Percentiles rank a stretch among this genome's conserved stretches.
Conservation (phyloP, 176 grass and related monocot genomes). For the Oryza glumipatula region DNA sequence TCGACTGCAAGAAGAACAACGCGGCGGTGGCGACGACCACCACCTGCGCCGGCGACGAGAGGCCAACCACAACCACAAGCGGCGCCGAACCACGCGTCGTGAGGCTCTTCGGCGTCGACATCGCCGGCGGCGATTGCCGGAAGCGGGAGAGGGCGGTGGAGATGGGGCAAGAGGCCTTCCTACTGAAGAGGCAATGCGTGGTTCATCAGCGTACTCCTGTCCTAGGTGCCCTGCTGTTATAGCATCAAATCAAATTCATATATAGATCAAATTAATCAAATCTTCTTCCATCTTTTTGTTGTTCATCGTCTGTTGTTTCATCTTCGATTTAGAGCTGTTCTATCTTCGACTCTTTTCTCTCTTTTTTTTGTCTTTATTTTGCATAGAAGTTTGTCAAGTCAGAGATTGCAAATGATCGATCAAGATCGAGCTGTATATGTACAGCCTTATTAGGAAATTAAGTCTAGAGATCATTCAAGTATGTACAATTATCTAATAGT, state of each 20-base stretch:
- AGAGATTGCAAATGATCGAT: constrained; percentile 6
- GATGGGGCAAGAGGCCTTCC: constrained; percentile 13
- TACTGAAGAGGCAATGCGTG: constrained; percentile 48
- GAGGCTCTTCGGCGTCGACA: constrained; percentile 75
- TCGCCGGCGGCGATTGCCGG: constrained; percentile 38
- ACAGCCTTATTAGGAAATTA: constrained; percentile 13
- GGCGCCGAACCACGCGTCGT: constrained; percentile 38
- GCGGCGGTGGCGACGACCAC: too few relatives aligned
- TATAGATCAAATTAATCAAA: not conserved
- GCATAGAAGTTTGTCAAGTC: constrained; percentile 7
- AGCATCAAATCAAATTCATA: constrained; percentile 24
- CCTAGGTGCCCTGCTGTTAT: constrained; percentile 58
- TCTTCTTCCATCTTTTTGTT: not conserved
- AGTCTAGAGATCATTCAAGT: constrained; percentile 8
- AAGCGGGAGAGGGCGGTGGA: constrained; percentile 38
- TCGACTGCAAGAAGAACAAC: constrained; percentile 68
- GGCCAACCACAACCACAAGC: not conserved
- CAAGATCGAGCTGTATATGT: constrained; percentile 21
- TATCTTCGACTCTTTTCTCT: not conserved
- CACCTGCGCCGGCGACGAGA: not conserved
- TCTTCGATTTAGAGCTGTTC: constrained; percentile 10
- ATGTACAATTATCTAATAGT: constrained; percentile 1
- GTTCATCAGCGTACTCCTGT: constrained; percentile 34
- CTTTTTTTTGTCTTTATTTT: constrained; percentile 10
- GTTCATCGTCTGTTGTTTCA: constrained; percentile 8